These are phyloP conservation scores for Trichopus zeylanicus DNA, from an alignment of 116 monocot genomes.

Conservation along the genomic window DNA sequence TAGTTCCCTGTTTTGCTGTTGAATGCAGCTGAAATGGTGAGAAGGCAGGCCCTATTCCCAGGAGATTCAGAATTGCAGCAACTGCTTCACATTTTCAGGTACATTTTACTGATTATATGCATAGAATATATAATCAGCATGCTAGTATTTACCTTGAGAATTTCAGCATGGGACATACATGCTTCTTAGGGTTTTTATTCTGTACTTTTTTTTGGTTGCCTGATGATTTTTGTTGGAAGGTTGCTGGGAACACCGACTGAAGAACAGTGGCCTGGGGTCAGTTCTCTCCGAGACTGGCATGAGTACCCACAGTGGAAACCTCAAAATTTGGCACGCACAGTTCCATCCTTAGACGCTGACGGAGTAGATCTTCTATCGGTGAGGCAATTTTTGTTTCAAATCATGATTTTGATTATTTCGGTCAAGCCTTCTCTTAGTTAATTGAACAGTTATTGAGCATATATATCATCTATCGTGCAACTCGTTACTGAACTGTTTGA, in stretches of 20 bases:
- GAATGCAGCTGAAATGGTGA: conserved; percentile 98
- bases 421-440: too few species aligned
- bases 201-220: too few species aligned
- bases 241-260: conserved; percentile 85
- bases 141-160: too few species aligned
- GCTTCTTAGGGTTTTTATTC: too few species aligned
- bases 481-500: too few species aligned
- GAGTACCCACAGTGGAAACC: conserved; percentile 84
- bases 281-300: conserved; percentile 74
- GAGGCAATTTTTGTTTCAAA: conserved; percentile 8
- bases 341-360: conserved; percentile 57
- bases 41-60: conserved; percentile 80
- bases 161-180: too few species aligned
- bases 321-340: conserved; percentile 57
- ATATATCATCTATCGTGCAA: too few species aligned
- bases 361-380: conserved; percentile 84
- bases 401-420: too few species aligned
- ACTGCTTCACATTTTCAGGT: conserved; percentile 97
- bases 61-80: conserved; percentile 99
- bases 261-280: conserved; percentile 81
- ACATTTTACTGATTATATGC: neutral
- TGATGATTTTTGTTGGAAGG: too few species aligned
- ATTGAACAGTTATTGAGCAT: too few species aligned
- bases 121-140: too few species aligned
- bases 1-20: too few species aligned